Evolutionary conservation across 1,284 basidiomycete species (phyloP), one percentile per base, ranked within the genome.

Genomic region (Boletus subluridellus): DNA sequence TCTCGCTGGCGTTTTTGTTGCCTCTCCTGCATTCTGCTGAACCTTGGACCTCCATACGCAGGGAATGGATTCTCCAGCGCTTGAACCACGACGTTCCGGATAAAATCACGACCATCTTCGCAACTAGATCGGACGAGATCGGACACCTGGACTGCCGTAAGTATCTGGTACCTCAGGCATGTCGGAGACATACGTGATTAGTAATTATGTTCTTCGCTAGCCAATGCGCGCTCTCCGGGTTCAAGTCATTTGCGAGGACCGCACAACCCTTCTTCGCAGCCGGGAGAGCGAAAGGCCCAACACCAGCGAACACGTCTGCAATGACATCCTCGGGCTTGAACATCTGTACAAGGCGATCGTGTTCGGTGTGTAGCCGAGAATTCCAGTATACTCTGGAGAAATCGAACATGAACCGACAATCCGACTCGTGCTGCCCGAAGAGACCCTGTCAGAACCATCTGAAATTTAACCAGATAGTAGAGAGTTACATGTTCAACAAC

Each of bases 351-450:
- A 99, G 79, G 4, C 95, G 85, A 39, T 87, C 86, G 68, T 99
- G 97, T 70, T 99, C 97, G 1, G 87, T 87, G 63, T 94, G 91
- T 38, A 99, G 76, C 21, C 97, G 85, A 21, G 95, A 96, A 77
- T 99, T 99, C 95, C 95, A 99, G 75, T 99, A 99, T 3, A 99
- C 97, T 66, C 87, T 82, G 10, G 91, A 87, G 69, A 99, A 99
- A 72, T 99, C 95, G 67, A 99, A 98, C 0, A 83, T 88, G 73
- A 98, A 99, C 15, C 77, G 78, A 74, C 95, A 98, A 63, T 87
- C 84, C 8, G 86, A 84, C 77, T 97, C 94, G 63, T 81, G 82
- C 92, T 95, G 68, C 52, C 45, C 41, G n/a, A 59, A 54, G 60
- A 53, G 51, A 37, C 46, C 26, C 11, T 21, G 53, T 61, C 5